Base-by-base conservation (phyloP, 805 yeast species). In the Cyberlindnera suaveolens region DNA sequence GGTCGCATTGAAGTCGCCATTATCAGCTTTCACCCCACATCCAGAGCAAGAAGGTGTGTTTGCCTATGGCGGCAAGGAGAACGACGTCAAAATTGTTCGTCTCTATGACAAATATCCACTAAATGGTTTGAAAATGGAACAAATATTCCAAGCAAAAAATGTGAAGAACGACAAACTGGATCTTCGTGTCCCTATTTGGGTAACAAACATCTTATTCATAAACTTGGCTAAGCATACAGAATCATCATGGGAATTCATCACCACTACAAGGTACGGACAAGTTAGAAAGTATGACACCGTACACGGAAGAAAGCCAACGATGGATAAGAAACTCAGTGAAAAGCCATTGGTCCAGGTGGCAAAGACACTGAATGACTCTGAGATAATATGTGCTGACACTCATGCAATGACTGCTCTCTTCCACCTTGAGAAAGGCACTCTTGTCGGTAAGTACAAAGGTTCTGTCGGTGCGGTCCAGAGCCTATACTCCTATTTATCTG, bases 21-120 rank as follows among this genome's bases (percentile, higher is more conserved):
- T 82, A 34, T 64, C 70, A 44, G 61, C 78, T 31, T 75, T 74
- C 56, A 59, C 62, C 11, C 60, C 64, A 29, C 78, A 78, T 53
- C 81, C 80, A 4, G 54, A 60, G 14, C 70, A 67, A 17, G 59
- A 61, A 7, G 75, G 77, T 18, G 60, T 80, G 2, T 78, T 85
- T 62, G 96, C 93, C 1, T 77, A 69, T 54, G 97, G 97, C 31
- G 99, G 98, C 26, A 78, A 86, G 56, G 95, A 89, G 53, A 79
- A 79, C 46, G 90, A 86, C 58, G 64, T 85, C 5, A 75, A 75
- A 40, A 63, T 82, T 17, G 60, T 75, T 9, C 45, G 48, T 23
- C 39, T 44, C 13, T 43, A 48, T 26, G 20, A 35, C 3, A 18
- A 37, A 6, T 34, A 16, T 8, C 31, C 45, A 4, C 40, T 45